phyloP scores from a whole-genome alignment of 305 asterid genomes.

The Solanum hybrid region DNA sequence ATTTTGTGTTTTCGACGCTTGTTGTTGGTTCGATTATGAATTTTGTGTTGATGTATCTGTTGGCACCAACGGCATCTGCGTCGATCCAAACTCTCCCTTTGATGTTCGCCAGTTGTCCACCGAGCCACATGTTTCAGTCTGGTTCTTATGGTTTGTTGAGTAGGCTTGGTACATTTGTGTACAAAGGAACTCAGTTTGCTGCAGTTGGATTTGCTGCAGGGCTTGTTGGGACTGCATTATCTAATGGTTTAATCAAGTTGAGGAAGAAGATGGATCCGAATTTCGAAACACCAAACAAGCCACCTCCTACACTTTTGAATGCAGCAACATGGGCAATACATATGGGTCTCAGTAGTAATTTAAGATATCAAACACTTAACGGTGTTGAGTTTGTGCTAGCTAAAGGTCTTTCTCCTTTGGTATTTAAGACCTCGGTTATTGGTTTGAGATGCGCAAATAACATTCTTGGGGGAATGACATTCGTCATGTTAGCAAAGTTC shows the following conservation, averaged over 20 bases:
- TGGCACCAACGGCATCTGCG: constrained; percentile 52
- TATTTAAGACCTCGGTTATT: constrained; percentile 53
- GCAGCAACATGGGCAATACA: constrained; percentile 66
- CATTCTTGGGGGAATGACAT: constrained; percentile 65
- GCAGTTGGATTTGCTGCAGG: constrained; percentile 68
- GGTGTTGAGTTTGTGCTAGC: constrained; percentile 55
- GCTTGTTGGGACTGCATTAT: constrained; percentile 52
- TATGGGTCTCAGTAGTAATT: constrained; percentile 63
- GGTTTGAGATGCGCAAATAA: constrained; percentile 54
- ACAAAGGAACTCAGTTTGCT: constrained; percentile 53
- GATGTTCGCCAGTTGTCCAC: constrained; percentile 46
- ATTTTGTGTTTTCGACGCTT: constrained; percentile 62
- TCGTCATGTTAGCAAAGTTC: constrained; percentile 54
- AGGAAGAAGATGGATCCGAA: constrained; percentile 46
- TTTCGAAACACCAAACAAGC: constrained; percentile 59
- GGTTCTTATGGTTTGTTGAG: constrained; percentile 38
- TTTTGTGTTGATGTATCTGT: constrained; percentile 56
- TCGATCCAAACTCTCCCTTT: constrained; percentile 32
- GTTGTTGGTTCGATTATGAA: constrained; percentile 62
- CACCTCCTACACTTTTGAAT: constrained; percentile 59
- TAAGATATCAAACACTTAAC: constrained; percentile 63
- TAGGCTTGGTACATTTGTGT: constrained; percentile 57
- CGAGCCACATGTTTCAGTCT: constrained; percentile 67
- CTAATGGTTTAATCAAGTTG: constrained; percentile 46
- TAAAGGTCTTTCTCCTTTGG: constrained; percentile 37